A percentile compares a stretch with the other conserved stretches of the same genome.
Evolutionary conservation across 2,329 filamentous ascomycete species (phyloP).

Genomic region (Metarhizium rileyi): DNA sequence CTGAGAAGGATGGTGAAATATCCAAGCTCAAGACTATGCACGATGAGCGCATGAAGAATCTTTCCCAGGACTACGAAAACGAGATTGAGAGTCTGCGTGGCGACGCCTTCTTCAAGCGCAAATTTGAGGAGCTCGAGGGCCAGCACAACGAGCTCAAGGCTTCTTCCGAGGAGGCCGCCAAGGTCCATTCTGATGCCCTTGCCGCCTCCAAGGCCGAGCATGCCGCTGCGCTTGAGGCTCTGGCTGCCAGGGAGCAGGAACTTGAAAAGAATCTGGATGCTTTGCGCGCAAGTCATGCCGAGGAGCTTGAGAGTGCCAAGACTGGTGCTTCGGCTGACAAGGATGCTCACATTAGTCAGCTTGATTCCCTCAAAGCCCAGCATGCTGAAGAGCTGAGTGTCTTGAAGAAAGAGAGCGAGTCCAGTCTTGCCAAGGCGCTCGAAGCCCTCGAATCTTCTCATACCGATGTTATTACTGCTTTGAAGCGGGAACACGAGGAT

Average conservation of each 20-base stretch:
- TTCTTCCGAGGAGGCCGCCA: conserved; percentile 24
- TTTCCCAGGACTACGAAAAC: conserved; percentile 53
- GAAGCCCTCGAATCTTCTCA: conserved; percentile 35
- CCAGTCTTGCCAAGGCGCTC: conserved; percentile 29
- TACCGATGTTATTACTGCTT: conserved; percentile 28
- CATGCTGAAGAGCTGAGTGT: conserved; percentile 41
- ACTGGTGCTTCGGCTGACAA: conserved; percentile 39
- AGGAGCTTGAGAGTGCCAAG: conserved; percentile 49
- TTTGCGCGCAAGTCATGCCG: conserved; percentile 45
- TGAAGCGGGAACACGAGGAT: conserved; percentile 31
- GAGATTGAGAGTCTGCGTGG: conserved; percentile 55
- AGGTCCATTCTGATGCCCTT: conserved; percentile 32
- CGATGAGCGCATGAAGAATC: conserved; percentile 45
- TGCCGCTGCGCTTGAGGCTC: conserved; percentile 31
- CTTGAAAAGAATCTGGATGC: conserved; percentile 46
- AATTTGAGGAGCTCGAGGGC: conserved; percentile 49
- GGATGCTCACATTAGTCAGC: conserved; percentile 37
- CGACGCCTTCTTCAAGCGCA: conserved; percentile 54
- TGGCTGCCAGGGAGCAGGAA: conserved; percentile 41
- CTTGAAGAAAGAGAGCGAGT: conserved; percentile 32
- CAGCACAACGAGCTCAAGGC: conserved; percentile 43
- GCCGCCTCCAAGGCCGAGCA: conserved; percentile 34
- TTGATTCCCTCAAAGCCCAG: conserved; percentile 44
- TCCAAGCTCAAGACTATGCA: conserved; percentile 45
- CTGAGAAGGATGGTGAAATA: conserved; percentile 38